Conservation (phyloP, 768 basidiomycete species). For the Ramaria sp. region DNA sequence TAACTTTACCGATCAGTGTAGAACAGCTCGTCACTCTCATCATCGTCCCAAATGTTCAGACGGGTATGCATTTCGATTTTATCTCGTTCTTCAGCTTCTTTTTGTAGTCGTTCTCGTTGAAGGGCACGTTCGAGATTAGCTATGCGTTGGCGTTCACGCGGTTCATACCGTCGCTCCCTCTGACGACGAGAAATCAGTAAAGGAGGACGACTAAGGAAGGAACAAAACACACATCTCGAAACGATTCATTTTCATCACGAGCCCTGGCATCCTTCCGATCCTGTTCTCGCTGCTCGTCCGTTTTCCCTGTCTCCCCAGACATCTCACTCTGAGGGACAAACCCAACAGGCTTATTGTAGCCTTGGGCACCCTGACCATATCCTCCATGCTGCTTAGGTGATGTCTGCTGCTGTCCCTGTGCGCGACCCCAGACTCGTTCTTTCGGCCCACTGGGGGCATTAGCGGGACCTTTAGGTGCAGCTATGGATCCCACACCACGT, state of each 20-base stretch:
- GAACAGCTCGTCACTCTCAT: constrained; percentile 87
- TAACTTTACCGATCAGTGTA: constrained; percentile 74
- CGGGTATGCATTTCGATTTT: constrained; percentile 68
- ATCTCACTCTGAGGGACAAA: constrained; percentile 65
- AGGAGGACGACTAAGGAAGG: background rate
- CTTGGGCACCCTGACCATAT: constrained; percentile 59
- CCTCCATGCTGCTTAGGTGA: constrained; percentile 35
- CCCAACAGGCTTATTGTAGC: constrained; percentile 67
- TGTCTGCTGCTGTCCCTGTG: constrained; percentile 29
- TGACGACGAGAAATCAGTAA: constrained; percentile 22
- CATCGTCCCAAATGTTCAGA: constrained; percentile 86
- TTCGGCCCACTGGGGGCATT: constrained; percentile 64
- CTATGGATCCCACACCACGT: constrained; percentile 44
- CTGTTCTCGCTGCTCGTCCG: constrained; percentile 83
- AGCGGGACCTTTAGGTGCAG: constrained; percentile 19
- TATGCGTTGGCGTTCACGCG: constrained; percentile 76
- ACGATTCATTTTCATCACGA: constrained; percentile 75
- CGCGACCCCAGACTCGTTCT: constrained; percentile 70
- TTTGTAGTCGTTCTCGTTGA: constrained; percentile 55
- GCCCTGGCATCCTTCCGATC: constrained; percentile 67
- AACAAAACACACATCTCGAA: constrained; percentile 61
- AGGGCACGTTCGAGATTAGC: constrained; percentile 67
- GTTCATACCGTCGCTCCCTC: constrained; percentile 92
- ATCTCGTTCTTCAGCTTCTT: constrained; percentile 73
- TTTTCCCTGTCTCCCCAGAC: constrained; percentile 34